Percentiles rank a stretch among this genome's conserved stretches.
Evolutionary conservation across 1,284 basidiomycete genomes (phyloP).

Genomic region (Phylloboletellus chloephorus): DNA sequence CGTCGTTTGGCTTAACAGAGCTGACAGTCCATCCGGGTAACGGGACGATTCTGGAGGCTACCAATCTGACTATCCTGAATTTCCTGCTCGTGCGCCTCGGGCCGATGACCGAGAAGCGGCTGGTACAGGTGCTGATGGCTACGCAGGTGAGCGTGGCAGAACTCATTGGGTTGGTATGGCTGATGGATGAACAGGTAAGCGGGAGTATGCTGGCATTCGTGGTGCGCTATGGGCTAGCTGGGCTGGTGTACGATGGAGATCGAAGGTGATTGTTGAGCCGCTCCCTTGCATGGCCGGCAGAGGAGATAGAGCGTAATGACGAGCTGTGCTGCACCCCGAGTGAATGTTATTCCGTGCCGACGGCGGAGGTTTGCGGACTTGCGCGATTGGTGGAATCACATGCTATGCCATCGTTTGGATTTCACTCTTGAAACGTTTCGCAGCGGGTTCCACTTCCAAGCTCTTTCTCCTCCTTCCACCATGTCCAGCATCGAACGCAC

Average conservation of each 20-base stretch:
- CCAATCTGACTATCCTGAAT: slow-evolving; percentile 88
- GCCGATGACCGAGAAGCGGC: slow-evolving; percentile 73
- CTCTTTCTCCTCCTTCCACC: slow-evolving; percentile 9
- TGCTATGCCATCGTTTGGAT: slow-evolving; percentile 8
- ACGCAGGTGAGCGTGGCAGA: slow-evolving; percentile 51
- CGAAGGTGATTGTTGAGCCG: slow-evolving; percentile 45
- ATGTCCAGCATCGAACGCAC: slow-evolving; percentile 59
- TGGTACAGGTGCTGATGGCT: slow-evolving; percentile 68
- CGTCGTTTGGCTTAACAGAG: slow-evolving; percentile 60
- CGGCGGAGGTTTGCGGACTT: slow-evolving; percentile 2
- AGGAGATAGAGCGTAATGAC: slow-evolving; percentile 27
- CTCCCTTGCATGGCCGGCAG: not conserved
- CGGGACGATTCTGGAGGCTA: slow-evolving; percentile 59
- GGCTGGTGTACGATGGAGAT: slow-evolving; percentile 86
- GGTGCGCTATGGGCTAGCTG: slow-evolving; percentile 82
- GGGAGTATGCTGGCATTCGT: slow-evolving; percentile 78
- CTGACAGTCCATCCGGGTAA: slow-evolving; percentile 53
- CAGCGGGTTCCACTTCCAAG: not conserved
- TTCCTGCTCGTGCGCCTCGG: slow-evolving; percentile 73
- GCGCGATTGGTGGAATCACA: slow-evolving; percentile 24
- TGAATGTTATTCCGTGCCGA: not conserved
- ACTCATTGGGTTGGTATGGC: slow-evolving; percentile 7
- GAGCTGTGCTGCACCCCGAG: slow-evolving; percentile 3
- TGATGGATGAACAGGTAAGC: slow-evolving; percentile 39
- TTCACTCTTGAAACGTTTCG: not conserved